Base-by-base conservation (phyloP, 441 rosid genomes). In the Daphne laureola region DNA sequence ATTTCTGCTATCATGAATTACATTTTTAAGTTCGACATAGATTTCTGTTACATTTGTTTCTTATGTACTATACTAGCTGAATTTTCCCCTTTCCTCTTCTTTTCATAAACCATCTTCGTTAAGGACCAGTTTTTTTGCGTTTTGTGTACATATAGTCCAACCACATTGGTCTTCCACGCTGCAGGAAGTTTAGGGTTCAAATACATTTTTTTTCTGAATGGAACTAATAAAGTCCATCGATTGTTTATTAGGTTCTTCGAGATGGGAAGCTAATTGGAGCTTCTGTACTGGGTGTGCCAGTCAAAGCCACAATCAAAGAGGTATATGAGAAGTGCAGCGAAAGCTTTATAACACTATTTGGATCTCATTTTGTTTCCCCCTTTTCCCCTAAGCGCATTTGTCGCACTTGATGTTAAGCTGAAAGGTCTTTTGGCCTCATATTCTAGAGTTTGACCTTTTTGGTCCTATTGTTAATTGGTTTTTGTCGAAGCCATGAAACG, bases 301-400 rank as follows among this genome's bases (percentile, higher is more conserved):
- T 72, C 11, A 92, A 92, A 76, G 98, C 98, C 66, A 92, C 98
- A 46, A 92, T 92, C 59, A 92, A 92, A 65, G 98, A 92, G 94
- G 98, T 91, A 64, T 53, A 13, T n/a, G 35, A 35, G 48, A 64
- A 51, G 21, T 16, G 40, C 43, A 54, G 57, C 23, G 44, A 43
- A 12, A 8, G 35, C 36, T 68, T 8, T 51, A 14, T 49, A 31
- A 9, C 43, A 16, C 26, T 16, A 25, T 47, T 36, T 46, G 42
- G 12, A 42, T 26, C 42, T 17, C 31, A 13, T 60, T 8, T 15
- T 21, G 49, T 12, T 49, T 43, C 68, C 26, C 27, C 48, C 17
- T 31, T 31, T 6, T 9, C 0, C 38, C 38, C 38, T 5, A 31
- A 2, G 38, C 38, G 15, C 8, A 47, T 56, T 12, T 8, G 9